Conservation (phyloP, 2,329 filamentous ascomycete species). For the Colletotrichum sp. region DNA sequence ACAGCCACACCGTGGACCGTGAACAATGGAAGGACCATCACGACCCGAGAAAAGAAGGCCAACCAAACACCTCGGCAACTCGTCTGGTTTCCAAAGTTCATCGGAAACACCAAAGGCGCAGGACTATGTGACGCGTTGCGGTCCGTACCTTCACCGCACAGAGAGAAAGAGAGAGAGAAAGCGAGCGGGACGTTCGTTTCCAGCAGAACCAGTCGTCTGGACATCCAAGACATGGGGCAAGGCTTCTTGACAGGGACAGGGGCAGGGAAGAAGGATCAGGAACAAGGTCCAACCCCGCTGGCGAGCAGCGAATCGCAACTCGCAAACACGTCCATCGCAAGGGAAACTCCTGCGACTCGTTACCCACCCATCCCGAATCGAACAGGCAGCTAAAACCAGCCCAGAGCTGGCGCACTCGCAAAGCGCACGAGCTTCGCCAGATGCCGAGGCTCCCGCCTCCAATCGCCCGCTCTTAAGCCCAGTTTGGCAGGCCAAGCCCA, state of each 20-base stretch:
- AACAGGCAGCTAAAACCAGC: background rate
- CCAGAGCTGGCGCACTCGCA: background rate
- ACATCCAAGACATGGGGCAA: background rate
- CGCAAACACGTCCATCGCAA: background rate
- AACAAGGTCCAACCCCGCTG: background rate
- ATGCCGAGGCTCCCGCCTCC: constrained; percentile 16
- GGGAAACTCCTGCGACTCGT: background rate
- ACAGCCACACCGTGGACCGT: background rate
- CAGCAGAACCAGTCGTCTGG: constrained; percentile 1
- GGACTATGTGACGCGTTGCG: background rate
- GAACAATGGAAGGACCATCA: background rate
- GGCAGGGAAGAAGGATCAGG: background rate
- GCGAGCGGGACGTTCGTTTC: background rate
- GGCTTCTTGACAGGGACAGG: background rate
- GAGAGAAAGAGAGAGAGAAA: background rate
- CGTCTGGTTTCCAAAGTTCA: background rate
- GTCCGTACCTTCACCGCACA: background rate
- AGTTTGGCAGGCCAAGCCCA: background rate
- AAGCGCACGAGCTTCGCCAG: constrained; percentile 17
- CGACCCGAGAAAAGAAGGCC: background rate
- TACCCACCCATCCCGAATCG: background rate
- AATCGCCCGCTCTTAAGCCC: background rate
- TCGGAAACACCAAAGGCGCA: background rate
- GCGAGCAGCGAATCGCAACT: constrained; percentile 11
- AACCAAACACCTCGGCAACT: background rate